phyloP scores from a whole-genome alignment of 129 eudicot species.

The Flaveria ramosissima region DNA sequence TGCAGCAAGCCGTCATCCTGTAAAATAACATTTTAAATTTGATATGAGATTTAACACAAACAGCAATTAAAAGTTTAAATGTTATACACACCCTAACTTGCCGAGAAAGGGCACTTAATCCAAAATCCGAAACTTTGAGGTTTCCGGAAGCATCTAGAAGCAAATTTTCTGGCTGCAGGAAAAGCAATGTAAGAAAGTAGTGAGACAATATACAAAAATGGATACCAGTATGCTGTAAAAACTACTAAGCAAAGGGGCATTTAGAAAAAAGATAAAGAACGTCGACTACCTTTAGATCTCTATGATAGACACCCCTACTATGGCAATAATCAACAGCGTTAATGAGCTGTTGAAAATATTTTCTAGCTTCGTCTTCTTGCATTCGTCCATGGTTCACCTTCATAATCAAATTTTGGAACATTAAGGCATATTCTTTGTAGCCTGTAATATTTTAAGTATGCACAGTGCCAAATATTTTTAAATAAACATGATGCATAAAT shows the following conservation, averaged over 20 bases:
- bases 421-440: slow-evolving; percentile 15
- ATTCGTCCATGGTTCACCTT: slow-evolving; percentile 88
- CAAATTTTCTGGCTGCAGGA: slow-evolving; percentile 84
- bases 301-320: slow-evolving; percentile 94
- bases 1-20: slow-evolving; percentile 90
- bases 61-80: background rate
- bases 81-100: slow-evolving; percentile 68
- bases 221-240: background rate
- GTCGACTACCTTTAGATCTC: slow-evolving; percentile 79
- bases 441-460: background rate
- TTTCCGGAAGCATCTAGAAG: slow-evolving; percentile 84
- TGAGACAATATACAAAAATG: slow-evolving; percentile 3
- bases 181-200: background rate
- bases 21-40: background rate
- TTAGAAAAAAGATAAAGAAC: background rate
- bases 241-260: background rate
- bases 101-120: slow-evolving; percentile 85
- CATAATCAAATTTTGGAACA: slow-evolving; percentile 15
- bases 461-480: no score
- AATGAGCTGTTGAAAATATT: slow-evolving; percentile 90
- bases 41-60: background rate
- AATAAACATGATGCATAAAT: background rate
- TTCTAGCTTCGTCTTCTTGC: slow-evolving; percentile 92
- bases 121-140: slow-evolving; percentile 98
- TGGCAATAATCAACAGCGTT: slow-evolving; percentile 97